These are phyloP conservation scores for Abrus pulchellus DNA, from an alignment of 306 rosid genomes.

Conservation along the genomic window DNA sequence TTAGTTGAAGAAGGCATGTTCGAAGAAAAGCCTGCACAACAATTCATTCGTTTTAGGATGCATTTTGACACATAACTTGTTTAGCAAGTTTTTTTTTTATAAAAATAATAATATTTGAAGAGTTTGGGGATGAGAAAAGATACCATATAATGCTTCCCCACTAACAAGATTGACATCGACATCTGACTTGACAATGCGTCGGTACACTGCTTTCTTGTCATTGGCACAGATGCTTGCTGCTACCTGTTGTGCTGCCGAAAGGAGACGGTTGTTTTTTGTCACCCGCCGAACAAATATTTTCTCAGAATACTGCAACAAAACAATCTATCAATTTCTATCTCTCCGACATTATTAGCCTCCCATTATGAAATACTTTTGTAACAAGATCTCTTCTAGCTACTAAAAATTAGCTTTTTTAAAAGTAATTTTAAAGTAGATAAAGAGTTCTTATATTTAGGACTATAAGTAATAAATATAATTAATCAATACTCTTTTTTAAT, in stretches of 20 bases:
- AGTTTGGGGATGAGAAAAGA: slow-evolving; percentile 36
- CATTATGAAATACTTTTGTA: slow-evolving; percentile 22
- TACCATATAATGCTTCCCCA: slow-evolving; percentile 55
- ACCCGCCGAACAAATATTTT: slow-evolving; percentile 66
- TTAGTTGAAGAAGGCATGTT: slow-evolving; percentile 51
- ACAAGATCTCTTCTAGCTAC: slow-evolving; percentile 37
- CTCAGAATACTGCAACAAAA: slow-evolving; percentile 70
- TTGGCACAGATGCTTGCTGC: slow-evolving; percentile 67
- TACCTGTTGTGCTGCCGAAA: slow-evolving; percentile 55
- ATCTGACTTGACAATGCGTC: slow-evolving; percentile 61
- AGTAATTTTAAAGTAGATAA: too few relatives aligned
- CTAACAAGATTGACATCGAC: slow-evolving; percentile 59
- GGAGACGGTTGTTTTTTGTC: slow-evolving; percentile 45
- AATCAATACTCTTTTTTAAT: too few relatives aligned
- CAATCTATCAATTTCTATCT: slow-evolving; percentile 51
- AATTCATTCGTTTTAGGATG: slow-evolving; percentile 1
- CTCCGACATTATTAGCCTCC: slow-evolving; percentile 9
- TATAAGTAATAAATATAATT: too few relatives aligned
- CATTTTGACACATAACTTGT: too few relatives aligned
- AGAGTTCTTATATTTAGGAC: too few relatives aligned
- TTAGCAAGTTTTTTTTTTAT: too few relatives aligned
- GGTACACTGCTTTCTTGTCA: slow-evolving; percentile 81
- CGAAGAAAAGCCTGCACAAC: slow-evolving; percentile 50
- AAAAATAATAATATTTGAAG: too few relatives aligned
- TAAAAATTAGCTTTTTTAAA: background rate